Evolutionary conservation across 768 basidiomycete species (phyloP).

Genomic region (Pulveroboletus sp.): DNA sequence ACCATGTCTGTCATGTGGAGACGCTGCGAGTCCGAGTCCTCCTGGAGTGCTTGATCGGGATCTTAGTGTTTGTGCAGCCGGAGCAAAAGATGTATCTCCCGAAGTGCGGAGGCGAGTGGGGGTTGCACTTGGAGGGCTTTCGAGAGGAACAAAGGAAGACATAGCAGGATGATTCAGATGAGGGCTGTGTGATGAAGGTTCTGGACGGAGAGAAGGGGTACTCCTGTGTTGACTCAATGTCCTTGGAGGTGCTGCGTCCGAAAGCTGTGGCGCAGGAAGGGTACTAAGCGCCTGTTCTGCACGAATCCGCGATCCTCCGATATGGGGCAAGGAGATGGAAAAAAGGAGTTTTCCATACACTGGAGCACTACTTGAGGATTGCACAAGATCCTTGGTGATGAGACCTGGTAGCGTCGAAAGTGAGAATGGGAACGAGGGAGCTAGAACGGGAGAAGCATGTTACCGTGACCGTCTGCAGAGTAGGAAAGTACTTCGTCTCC

Average conservation of each 20-base stretch:
- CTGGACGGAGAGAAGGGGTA: constrained; percentile 20
- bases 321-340: constrained; percentile 45
- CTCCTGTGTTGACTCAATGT: constrained; percentile 20
- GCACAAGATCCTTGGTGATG: constrained; percentile 60
- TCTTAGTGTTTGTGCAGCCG: constrained; percentile 13
- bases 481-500: constrained; percentile 52
- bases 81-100: constrained; percentile 11
- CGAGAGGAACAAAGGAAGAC: constrained; percentile 15
- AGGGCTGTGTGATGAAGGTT: constrained; percentile 17
- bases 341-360: constrained; percentile 85
- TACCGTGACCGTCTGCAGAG: constrained; percentile 48
- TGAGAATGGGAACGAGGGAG: constrained; percentile 1
- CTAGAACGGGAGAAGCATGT: neutral
- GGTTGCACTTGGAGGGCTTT: constrained; percentile 7
- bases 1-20: constrained; percentile 4
- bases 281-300: constrained; percentile 14
- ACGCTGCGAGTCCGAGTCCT: constrained; percentile 5
- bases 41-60: constrained; percentile 8
- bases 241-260: constrained; percentile 10
- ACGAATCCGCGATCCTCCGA: constrained; percentile 20
- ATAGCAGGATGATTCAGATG: constrained; percentile 17
- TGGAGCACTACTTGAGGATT: constrained; percentile 32
- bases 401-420: constrained; percentile 42
- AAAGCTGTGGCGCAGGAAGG: constrained; percentile 14
- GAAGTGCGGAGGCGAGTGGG: constrained; percentile 15